Evolutionary conservation across 2,329 filamentous ascomycete genomes (phyloP).

Genomic region (Fusarium phyllophilum): DNA sequence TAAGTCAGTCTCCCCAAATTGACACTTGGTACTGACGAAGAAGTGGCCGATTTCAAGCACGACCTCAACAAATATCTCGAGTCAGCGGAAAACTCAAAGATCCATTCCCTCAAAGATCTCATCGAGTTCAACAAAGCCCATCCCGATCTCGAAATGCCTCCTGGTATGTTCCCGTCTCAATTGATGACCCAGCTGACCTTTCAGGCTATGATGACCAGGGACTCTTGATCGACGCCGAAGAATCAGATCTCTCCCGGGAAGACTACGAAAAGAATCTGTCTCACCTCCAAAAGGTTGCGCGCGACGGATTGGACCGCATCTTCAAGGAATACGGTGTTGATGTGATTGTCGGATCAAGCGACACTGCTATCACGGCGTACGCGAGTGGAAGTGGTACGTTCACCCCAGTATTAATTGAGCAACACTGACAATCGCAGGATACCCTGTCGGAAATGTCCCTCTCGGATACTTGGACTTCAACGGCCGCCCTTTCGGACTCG

Average conservation of each 20-base stretch:
- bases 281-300: not conserved
- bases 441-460: not conserved
- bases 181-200: fast-evolving
- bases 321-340: not conserved
- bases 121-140: not conserved
- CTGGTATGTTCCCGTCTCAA: not conserved
- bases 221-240: not conserved
- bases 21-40: not conserved
- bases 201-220: not conserved
- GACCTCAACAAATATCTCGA: not conserved
- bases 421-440: not conserved
- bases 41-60: not conserved
- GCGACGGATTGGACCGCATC: not conserved
- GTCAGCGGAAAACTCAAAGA: not conserved
- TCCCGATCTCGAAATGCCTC: not conserved
- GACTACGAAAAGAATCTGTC: not conserved
- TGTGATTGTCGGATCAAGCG: not conserved
- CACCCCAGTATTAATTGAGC: fast-evolving
- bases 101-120: not conserved
- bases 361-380: not conserved
- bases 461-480: not conserved
- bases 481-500: not conserved
- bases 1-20: not conserved
- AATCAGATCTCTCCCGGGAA: not conserved
- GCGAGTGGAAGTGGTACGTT: not conserved